Percentiles rank a stretch among this genome's conserved stretches.
Evolutionary conservation across 208 protist species (phyloP).

Genomic region (Entamoeba nuttalli): DNA sequence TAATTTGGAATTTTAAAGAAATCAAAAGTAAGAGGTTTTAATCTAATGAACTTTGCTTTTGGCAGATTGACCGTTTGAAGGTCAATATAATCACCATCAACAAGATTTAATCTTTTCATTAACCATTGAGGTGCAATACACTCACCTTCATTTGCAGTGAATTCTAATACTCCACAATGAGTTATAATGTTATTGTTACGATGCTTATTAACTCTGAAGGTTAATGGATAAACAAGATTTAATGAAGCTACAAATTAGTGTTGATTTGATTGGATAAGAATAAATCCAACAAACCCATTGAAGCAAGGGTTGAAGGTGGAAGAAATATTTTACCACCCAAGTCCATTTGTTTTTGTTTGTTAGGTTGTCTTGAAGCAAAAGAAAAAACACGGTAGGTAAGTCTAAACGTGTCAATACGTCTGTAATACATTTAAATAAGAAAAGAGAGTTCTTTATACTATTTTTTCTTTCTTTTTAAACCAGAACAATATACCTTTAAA

Average conservation of each 20-base stretch:
- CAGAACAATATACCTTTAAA: neutral
- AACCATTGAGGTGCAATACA: neutral
- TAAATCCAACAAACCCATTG: neutral
- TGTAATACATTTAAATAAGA: neutral
- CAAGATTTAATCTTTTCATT: neutral
- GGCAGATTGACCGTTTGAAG: neutral
- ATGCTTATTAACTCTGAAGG: neutral
- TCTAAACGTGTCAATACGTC: neutral
- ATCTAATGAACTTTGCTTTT: neutral
- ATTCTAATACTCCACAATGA: neutral
- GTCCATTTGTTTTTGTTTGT: neutral
- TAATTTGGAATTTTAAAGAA: neutral
- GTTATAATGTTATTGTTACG: neutral
- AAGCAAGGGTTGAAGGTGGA: neutral
- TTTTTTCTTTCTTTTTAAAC: neutral
- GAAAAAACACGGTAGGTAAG: neutral
- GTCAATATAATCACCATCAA: neutral
- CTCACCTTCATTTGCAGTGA: neutral
- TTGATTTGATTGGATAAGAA: neutral
- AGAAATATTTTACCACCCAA: neutral
- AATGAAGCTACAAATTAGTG: neutral
- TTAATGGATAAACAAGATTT: neutral
- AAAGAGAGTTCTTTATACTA: too few relatives aligned
- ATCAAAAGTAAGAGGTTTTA: neutral
- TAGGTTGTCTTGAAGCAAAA: neutral